A percentile compares a stretch with the other conserved stretches of the same genome.
phyloP scores from a whole-genome alignment of 2,329 filamentous ascomycete species.

The Zasmidium angulare region DNA sequence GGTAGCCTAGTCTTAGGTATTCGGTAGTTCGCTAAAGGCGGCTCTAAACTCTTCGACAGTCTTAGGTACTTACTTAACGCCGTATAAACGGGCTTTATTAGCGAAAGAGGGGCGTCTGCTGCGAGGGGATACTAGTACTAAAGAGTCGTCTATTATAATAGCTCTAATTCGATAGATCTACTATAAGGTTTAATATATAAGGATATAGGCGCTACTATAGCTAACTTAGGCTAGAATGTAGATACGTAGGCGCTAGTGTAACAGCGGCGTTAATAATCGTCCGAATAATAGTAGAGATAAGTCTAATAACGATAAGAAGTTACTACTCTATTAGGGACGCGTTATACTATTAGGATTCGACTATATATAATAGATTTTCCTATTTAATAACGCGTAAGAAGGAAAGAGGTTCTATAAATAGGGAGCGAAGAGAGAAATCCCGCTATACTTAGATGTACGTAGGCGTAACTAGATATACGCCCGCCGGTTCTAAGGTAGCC shows the following conservation, averaged over 20 bases:
- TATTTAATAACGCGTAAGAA: too few species aligned
- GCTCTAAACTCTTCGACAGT: neutral
- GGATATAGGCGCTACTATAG: neutral
- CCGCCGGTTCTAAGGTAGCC: too few species aligned
- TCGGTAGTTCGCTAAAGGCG: neutral
- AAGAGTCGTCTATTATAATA: neutral
- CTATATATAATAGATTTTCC: too few species aligned
- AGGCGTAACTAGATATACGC: neutral
- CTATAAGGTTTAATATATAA: neutral
- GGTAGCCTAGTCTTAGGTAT: neutral
- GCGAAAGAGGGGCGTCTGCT: neutral
- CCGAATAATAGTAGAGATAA: too few species aligned
- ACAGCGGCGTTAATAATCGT: too few species aligned
- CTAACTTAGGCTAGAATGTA: neutral
- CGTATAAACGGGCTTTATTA: neutral
- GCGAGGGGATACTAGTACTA: neutral
- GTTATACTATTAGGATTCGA: neutral
- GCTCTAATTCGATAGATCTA: neutral
- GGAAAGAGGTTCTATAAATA: too few species aligned
- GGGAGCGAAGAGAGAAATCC: too few species aligned
- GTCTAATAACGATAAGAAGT: neutral
- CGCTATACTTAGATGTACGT: neutral
- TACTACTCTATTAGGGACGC: neutral
- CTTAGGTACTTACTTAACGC: neutral
- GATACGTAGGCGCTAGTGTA: neutral